Base-by-base conservation (phyloP, 495 filamentous ascomycete genomes). In the Lichenothelia convexa region DNA sequence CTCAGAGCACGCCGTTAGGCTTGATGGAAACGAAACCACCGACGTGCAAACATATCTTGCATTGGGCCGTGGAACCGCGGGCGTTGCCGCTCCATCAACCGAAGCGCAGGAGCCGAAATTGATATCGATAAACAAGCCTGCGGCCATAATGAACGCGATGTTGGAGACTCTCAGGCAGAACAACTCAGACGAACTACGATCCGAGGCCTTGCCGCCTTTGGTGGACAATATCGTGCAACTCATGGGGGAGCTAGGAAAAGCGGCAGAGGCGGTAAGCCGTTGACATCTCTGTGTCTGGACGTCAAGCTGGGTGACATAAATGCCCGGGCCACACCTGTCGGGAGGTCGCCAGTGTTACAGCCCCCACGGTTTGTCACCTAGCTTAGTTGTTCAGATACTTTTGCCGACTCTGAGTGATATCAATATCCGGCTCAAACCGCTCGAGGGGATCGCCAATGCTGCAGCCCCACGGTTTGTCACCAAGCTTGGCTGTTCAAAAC, bases 161-260 rank as follows among this genome's bases (percentile, higher is more conserved):
- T 52, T 63, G 32, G 55, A 61, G 30, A 51, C 71, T 0, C 50
- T 72, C 33, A 49, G 55, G 18, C 46, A 50, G 4, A 70, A 70
- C 46, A n/a, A n/a, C n/a, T n/a, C n/a, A n/a, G 65, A 61, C 46
- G 40, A 42, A 30, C 41, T 35, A 8, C 41, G 45, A 11, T 48
- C 56, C 13, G 48, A 49, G 0, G 47, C 52, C 7, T 44, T 49
- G 11, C 57, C 65, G 19, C 55, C 62, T 11, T 44, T 69, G 20
- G 63, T 68, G 11, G 70, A 73, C 45, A 73, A 71, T 41, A 51
- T 74, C 5, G 57, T 66, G 27, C 53, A 63, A 21, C 47, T 76
- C 36, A 62, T 74, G 50, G 62, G 63, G 30, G 65, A 42, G 11
- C 33, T 49, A 36, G 21, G 46, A 30, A 43, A 49, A 20, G 43